Conservation (phyloP, 73 alveolate species). For the Paramecium sonneborni region DNA sequence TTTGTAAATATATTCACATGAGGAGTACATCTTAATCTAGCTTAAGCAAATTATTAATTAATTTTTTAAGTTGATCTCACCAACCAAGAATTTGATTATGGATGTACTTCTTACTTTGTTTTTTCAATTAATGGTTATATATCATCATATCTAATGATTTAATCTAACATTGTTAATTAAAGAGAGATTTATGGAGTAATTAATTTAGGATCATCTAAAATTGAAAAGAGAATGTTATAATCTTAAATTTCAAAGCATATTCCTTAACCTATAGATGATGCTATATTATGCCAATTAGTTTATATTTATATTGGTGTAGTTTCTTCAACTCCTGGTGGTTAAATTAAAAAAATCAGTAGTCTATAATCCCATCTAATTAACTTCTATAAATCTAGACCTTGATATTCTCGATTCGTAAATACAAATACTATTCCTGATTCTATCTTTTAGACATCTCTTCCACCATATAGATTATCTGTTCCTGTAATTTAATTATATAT, state of each 20-base stretch:
- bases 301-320: neutral
- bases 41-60: neutral
- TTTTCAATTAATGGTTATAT: neutral
- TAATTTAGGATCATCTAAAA: slow-evolving; percentile 16
- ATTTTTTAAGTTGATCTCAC: slow-evolving; percentile 18
- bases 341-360: neutral
- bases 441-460: slow-evolving; percentile 36
- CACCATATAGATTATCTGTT: slow-evolving; percentile 48
- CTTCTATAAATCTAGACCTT: neutral
- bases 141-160: neutral
- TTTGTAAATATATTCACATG: neutral
- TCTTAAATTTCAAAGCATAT: neutral
- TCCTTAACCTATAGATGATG: slow-evolving; percentile 12
- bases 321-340: slow-evolving; percentile 47
- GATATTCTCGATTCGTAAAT: neutral
- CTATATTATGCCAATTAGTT: neutral
- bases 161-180: neutral
- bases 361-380: slow-evolving; percentile 37
- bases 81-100: neutral
- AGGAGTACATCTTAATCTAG: neutral
- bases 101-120: neutral
- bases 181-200: neutral
- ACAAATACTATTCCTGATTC: slow-evolving; percentile 3
- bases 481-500: slow-evolving; percentile 17
- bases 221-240: neutral